Evolutionary conservation across 1,284 basidiomycete genomes (phyloP), one percentile per base, ranked within the genome.

Genomic region (Hypsizygus ulmarius): DNA sequence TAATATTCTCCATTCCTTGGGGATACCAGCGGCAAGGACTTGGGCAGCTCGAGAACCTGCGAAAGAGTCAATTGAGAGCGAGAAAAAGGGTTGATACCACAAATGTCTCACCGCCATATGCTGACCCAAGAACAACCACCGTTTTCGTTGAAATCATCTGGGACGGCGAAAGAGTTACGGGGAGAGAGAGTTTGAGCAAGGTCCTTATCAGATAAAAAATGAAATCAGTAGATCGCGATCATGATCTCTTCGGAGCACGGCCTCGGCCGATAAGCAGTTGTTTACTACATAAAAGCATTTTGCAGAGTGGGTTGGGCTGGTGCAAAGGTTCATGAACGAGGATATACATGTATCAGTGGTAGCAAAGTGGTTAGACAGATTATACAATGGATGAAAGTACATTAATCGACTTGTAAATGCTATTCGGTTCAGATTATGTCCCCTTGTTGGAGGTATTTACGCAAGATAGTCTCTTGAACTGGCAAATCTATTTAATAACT

Each of bases 1-100:
- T n/a, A 89, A 73, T 30, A 89, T 71, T 36, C 78, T 72, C 81
- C 82, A 87, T 19, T 69, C 77, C 15, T 68, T 59, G 2, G 86
- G 84, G 18, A 89, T 66, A 28, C 66, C 67, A 25, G 75, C 65
- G 8, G 79, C 74, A 32, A 90, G 74, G 15, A 82, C 55, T 47
- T 78, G 75, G 5, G 80, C 78, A 1, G 83, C 84, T 44, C 75
- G 73, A 16, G 67, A 64, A 41, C 77, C 76, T 75, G 49, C 35
- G 33, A 39, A 16, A 5, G 6, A 35, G 12, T n/a, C 5, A 10
- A 33, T 29, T 27, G 12, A 29, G 21, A 10, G 30, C 14, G 8
- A 44, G 12, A n/a, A 39, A 3, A 19, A 7, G 5, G 3, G 34
- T 16, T 25, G 11, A 3, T 8, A 11, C 12, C 5, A 10, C 15